These are phyloP conservation scores for Wallacemonas rigidus DNA, from an alignment of 208 protist species.

Conservation along the genomic window DNA sequence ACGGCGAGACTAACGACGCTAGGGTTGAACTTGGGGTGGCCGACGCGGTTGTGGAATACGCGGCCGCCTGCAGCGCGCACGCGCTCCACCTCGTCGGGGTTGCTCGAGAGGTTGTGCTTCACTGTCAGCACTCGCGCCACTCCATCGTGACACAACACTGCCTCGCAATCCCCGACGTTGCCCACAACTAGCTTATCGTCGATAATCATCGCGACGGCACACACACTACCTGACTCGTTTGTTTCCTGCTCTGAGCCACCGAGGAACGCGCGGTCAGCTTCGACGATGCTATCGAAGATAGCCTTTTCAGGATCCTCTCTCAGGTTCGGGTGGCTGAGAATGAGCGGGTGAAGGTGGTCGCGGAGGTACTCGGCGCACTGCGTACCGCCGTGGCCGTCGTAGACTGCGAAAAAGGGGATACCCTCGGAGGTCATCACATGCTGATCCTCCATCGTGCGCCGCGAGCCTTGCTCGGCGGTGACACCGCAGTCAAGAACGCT, in stretches of 20 bases:
- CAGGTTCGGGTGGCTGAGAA: slow-evolving; percentile 65
- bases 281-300: slow-evolving; percentile 79
- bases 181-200: slow-evolving; percentile 84
- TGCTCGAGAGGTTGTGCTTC: slow-evolving; percentile 81
- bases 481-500: slow-evolving; percentile 80
- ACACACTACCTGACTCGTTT: slow-evolving; percentile 86
- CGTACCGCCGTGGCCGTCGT: slow-evolving; percentile 89
- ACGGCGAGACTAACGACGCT: slow-evolving; percentile 90
- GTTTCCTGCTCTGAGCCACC: slow-evolving; percentile 65
- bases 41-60: slow-evolving; percentile 93
- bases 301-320: slow-evolving; percentile 69
- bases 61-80: slow-evolving; percentile 86
- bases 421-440: slow-evolving; percentile 81
- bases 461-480: slow-evolving; percentile 78
- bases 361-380: slow-evolving; percentile 85
- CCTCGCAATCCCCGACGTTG: slow-evolving; percentile 91
- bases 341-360: slow-evolving; percentile 75
- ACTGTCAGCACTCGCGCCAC: slow-evolving; percentile 77
- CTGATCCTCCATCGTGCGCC: slow-evolving; percentile 90
- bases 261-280: slow-evolving; percentile 79
- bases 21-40: slow-evolving; percentile 91
- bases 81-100: slow-evolving; percentile 78
- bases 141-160: slow-evolving; percentile 74
- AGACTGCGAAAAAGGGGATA: slow-evolving; percentile 88
- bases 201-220: slow-evolving; percentile 80